Base-by-base conservation (phyloP, 352 stramenopile genomes). In the Pythium scleroteichum region DNA sequence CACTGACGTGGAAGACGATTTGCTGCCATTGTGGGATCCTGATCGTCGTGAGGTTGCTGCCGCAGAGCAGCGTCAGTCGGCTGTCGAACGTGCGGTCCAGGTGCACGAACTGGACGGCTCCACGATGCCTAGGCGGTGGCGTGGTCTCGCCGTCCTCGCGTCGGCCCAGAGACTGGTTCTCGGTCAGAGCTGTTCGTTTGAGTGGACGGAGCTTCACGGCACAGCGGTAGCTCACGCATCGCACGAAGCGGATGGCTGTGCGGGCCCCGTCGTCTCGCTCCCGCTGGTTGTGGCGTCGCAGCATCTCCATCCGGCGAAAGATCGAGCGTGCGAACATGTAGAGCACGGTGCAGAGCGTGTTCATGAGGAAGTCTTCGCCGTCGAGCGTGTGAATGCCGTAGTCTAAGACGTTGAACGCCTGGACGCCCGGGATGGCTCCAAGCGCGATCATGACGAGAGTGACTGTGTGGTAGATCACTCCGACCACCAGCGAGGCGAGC, bases 361-460 rank as follows among this genome's bases (percentile, higher is more conserved):
- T 68, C n/a, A 59, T 20, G 19, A 68, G 53, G n/a, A 68, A 62
- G 39, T 62, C 61, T 5, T 62, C n/a, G n/a, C 53, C 41, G 6
- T 22, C 19, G 24, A 59, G 40, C 1, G 45, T 52, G 9, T 45
- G 41, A 16, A 46, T 29, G 8, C 53, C 53, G 22, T 62, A 68
- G 24, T 68, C 46, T 9, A 39, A 39, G 46, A 68, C 22, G 16
- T 59, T 46, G 53, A 68, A 68, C n/a, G 40, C 24, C 7, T 53
- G 6, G 3, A 56, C 38, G n/a, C 56, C 39, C 0, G 45, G 53
- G 2, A 67, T 44, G 0, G 35, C 23, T 3, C 20, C 6, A 2
- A 67, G n/a, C 12, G 42, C 44, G 20, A 67, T 32, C 40, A 57
- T 44, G 1, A 9, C 35, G n/a, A 61, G 23, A 13, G 38, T 23